Conservation (phyloP, 2,329 filamentous ascomycete genomes). For the Tympanopsis confertula region DNA sequence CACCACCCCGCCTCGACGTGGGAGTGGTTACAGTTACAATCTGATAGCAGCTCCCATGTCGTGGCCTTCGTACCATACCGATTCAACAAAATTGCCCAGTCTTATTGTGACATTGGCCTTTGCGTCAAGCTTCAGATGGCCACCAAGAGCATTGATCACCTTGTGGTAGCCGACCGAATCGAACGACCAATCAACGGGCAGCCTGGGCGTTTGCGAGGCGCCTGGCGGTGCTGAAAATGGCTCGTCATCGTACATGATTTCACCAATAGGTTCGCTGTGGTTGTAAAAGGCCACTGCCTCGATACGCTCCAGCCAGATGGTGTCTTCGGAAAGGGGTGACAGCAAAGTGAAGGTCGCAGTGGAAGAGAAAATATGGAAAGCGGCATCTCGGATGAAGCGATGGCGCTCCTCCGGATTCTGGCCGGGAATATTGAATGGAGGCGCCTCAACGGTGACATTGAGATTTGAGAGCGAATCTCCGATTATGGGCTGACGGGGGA, state of each 20-base stretch:
- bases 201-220: conserved; percentile 54
- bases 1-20: no score
- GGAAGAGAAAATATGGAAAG: conserved; percentile 75
- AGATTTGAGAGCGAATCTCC: conserved; percentile 64
- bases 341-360: conserved; percentile 74
- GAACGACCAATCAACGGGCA: conserved; percentile 74
- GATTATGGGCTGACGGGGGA: conserved; percentile 63
- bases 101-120: conserved; percentile 63
- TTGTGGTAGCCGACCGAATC: conserved; percentile 74
- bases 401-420: conserved; percentile 27
- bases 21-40: no score
- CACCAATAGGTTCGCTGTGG: conserved; percentile 64
- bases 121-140: conserved; percentile 67
- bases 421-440: conserved; percentile 49
- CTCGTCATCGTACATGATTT: conserved; percentile 57
- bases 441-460: conserved; percentile 60
- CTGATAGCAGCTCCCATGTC: conserved; percentile 59
- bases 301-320: conserved; percentile 65
- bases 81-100: conserved; percentile 65
- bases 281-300: conserved; percentile 83
- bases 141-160: conserved; percentile 68
- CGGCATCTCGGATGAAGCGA: conserved; percentile 75
- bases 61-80: conserved; percentile 56
- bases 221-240: conserved; percentile 72
- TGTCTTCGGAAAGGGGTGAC: conserved; percentile 65